Conservation (phyloP, 345 rosid genomes). For the thale cress (Arabidopsis thaliana) region TAIR10.1 NC_003076.8:23959001-23959500, state of each 20-base stretch:
- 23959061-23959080: slow-evolving; percentile 97
- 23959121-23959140: background rate
- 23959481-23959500: slow-evolving; percentile 59
- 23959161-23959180: slow-evolving; percentile 87
- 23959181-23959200: slow-evolving; percentile 68
- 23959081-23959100: background rate
- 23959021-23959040: slow-evolving; percentile 95
- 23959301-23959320: background rate
- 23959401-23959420: slow-evolving; percentile 19
- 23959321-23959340: background rate
- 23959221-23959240: slow-evolving; percentile 90
- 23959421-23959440: slow-evolving; percentile 65
- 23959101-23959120: background rate
- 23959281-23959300: background rate
- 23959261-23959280: slow-evolving; percentile 57
- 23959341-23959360: slow-evolving; percentile 20
- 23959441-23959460: slow-evolving; percentile 83
- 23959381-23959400: slow-evolving; percentile 8
- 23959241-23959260: slow-evolving; percentile 85
- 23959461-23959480: slow-evolving; percentile 87
- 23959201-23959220: slow-evolving; percentile 75
- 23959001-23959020: slow-evolving; percentile 74
- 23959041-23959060: slow-evolving; percentile 90
- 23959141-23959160: slow-evolving; percentile 21
- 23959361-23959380: background rate